Base-by-base conservation (phyloP, 1,139 yeast genomes). In the Kurtzmaniella quercitrusa region DNA sequence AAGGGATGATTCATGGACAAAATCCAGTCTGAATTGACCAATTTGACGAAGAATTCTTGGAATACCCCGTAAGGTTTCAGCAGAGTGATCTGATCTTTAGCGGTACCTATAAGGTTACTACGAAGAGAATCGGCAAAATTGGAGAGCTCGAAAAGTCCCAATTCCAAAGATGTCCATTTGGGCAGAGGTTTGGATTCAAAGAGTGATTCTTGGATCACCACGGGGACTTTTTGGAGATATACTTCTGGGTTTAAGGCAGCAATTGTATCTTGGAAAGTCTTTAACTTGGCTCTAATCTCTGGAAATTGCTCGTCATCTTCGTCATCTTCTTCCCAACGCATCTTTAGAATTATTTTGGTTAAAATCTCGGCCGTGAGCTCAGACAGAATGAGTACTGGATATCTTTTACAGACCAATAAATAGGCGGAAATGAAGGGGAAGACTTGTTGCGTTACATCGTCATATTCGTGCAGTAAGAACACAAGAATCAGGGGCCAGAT, bases 401-500 rank as follows among this genome's bases (percentile, higher is more conserved):
- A 73, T 51, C 84, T 86, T 56, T 93, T 87, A 52, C 90, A 67
- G 41, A 82, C 73, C 14, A 86, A 68, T 48, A 93, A 68, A 57
- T 84, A 90, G 45, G 81, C 86, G 41, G 86, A 81, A 42, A 93
- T 70, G 54, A 89, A 86, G 6, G 94, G 85, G 57, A 91, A 85
- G 2, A 89, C 85, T 58, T 87, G 95, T 41, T 77, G 75, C 1
- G 95, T 81, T 11, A 93, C 85, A 50, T 94, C 97, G 60, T 93
- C 98, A 58, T 85, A 91, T 50, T 86, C 95, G 55, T 87, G 86
- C 36, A 79, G 71, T 55, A 93, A 74, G 50, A 85, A 88, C 46
- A 75, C 77, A 46, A 91, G 73, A 11, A 87, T 71, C 29, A 82
- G 70, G 17, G 97, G 97, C 73, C 91, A 79, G 34, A 88, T 71